phyloP scores from a whole-genome alignment of 2,329 filamentous ascomycete species.

The Penicillium sp. region DNA sequence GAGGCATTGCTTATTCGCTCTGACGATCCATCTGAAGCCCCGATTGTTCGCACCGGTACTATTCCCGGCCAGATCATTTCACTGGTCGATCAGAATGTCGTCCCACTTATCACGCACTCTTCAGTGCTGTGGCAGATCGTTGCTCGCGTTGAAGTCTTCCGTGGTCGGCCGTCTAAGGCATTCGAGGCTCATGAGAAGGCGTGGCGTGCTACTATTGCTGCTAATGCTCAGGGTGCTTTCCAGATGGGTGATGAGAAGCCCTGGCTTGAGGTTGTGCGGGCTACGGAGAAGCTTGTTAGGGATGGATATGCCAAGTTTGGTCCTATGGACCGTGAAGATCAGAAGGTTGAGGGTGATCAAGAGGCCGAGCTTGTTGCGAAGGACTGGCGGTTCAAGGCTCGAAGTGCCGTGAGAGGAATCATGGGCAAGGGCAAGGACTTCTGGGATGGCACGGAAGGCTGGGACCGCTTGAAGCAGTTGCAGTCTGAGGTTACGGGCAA shows the following conservation, averaged over 20 bases:
- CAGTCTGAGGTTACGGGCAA: constrained; percentile 38
- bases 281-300: constrained; percentile 74
- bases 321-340: constrained; percentile 57
- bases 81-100: constrained; percentile 71
- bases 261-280: constrained; percentile 72
- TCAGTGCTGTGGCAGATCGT: constrained; percentile 75
- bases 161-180: constrained; percentile 66
- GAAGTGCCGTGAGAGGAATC: constrained; percentile 79
- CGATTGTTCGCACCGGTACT: constrained; percentile 55
- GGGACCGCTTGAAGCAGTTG: constrained; percentile 40
- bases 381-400: constrained; percentile 85
- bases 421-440: constrained; percentile 76
- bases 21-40: constrained; percentile 33
- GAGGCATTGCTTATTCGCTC: constrained; percentile 37
- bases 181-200: constrained; percentile 85
- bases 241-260: constrained; percentile 59
- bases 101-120: constrained; percentile 80
- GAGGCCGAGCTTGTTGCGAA: constrained; percentile 65
- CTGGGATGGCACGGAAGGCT: constrained; percentile 70
- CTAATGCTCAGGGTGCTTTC: constrained; percentile 45
- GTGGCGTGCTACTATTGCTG: constrained; percentile 69
- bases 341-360: constrained; percentile 44
- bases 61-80: constrained; percentile 56
- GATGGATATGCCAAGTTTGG: constrained; percentile 81
- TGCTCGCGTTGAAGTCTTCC: constrained; percentile 70